Conservation (phyloP, 2,329 filamentous ascomycete species). For the Penicillium sp. region DNA sequence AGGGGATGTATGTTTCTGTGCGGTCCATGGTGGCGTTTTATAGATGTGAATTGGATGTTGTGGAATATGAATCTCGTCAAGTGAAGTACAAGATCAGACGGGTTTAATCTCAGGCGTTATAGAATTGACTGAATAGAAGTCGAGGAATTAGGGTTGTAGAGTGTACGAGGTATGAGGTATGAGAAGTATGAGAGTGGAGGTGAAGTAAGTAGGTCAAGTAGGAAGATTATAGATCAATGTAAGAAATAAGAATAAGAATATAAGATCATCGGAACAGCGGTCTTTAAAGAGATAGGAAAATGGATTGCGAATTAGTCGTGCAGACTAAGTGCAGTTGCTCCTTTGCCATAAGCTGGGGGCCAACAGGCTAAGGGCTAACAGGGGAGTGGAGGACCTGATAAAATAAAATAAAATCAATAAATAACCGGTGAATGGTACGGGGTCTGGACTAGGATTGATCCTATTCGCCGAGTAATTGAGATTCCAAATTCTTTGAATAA, state of each 20-base stretch:
- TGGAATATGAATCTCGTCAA: not conserved
- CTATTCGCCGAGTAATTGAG: constrained; percentile 16
- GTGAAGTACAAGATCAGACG: not conserved
- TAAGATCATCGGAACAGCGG: constrained; percentile 20
- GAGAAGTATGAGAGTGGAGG: not conserved
- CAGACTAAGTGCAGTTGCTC: constrained; percentile 21
- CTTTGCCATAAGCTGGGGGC: too few relatives aligned
- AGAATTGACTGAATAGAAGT: not conserved
- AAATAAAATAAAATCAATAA: not conserved
- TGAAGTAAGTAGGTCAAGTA: not conserved
- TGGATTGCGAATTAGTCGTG: constrained; percentile 8
- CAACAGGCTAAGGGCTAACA: constrained; percentile 16
- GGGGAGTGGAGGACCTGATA: constrained; percentile 1
- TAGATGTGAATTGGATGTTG: not conserved
- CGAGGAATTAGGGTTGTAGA: not conserved
- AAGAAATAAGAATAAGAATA: constrained; percentile 13
- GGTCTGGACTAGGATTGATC: not conserved
- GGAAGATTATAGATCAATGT: constrained; percentile 21
- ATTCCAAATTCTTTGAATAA: constrained; percentile 6
- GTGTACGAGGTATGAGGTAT: not conserved
- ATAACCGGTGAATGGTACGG: constrained; percentile 18
- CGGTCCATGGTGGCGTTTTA: constrained; percentile 14
- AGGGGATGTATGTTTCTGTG: constrained; percentile 20
- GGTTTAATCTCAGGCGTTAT: not conserved
- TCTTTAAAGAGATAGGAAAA: constrained; percentile 19